Evolutionary conservation across 2,329 filamentous ascomycete genomes (phyloP).

Genomic region (Hypoxylon sp.): DNA sequence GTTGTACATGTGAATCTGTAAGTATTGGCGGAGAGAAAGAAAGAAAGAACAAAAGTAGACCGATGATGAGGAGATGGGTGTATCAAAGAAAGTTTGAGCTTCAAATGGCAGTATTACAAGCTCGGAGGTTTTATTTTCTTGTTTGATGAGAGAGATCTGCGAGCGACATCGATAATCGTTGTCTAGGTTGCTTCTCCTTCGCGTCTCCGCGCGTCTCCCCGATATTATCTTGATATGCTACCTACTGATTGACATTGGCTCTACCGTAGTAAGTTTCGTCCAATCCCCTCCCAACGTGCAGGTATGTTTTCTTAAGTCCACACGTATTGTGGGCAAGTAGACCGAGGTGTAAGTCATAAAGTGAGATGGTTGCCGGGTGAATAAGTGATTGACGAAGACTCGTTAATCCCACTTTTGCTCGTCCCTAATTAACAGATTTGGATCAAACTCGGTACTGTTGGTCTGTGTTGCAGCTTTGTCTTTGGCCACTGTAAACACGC

Average conservation of each 20-base stretch:
- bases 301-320: conserved; percentile 30
- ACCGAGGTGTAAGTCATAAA: conserved; percentile 30
- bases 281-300: conserved; percentile 26
- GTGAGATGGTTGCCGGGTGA: conserved; percentile 44
- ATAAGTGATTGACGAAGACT: conserved; percentile 37
- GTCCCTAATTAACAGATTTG: conserved; percentile 31
- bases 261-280: conserved; percentile 28
- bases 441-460: conserved; percentile 33
- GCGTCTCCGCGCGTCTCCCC: conserved; percentile 17
- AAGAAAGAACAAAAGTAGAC: background rate
- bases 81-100: conserved; percentile 26
- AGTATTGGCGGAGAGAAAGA: background rate
- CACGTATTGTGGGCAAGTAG: conserved; percentile 16
- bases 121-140: conserved; percentile 35
- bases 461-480: conserved; percentile 31
- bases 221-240: conserved; percentile 21
- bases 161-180: conserved; percentile 28
- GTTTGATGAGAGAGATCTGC: conserved; percentile 38
- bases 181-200: conserved; percentile 22
- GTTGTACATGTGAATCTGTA: background rate
- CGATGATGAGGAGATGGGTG: conserved; percentile 1
- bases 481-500: conserved; percentile 34
- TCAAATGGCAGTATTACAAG: conserved; percentile 25
- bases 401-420: conserved; percentile 34
- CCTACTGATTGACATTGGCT: conserved; percentile 21